Evolutionary conservation across 2,329 filamentous ascomycete genomes (phyloP), one percentile per base, ranked within the genome.

Genomic region (Aspergillaceae sp.): DNA sequence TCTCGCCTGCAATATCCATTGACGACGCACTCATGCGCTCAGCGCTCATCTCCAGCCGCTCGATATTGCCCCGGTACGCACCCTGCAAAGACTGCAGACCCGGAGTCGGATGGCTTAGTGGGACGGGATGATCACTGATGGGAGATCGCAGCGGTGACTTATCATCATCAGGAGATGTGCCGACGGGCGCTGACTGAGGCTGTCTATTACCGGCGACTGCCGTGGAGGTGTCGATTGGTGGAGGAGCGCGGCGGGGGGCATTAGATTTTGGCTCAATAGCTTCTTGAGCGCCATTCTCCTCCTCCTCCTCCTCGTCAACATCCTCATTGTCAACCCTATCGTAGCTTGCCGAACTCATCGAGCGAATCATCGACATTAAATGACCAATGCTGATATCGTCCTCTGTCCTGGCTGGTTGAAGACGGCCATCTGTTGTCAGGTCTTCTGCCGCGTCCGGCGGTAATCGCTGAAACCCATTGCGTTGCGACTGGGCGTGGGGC

Each of bases 31-130:
- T 75, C 48, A 75, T 58, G 32, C 68, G 67, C 56, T 74, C 72
- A 10, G 72, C 73, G 51, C 66, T 72, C 51, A 67, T 62, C 52
- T 75, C 73, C 52, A 75, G 53, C 38, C 72, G 63, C 54, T 73
- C 71, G 46, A 75, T 68, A 65, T 75, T 74, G 49, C 68, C 69
- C 29, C 68, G 56, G 48, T 75, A 74, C 28, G 73, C 73, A 37
- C 73, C 73, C 61, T 75, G 73, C 47, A 74, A 51, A 32, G 72
- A 69, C 50, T 75, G 72, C 10, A 75, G 62, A 53, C 73, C 73
- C 3, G 73, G 73, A 9, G 63, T 74, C 10, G 73, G 73, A 56
- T 74, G 72, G 46, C 65, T 69, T 47, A 74, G 63, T 50, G 69
- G 68, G 10, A 70, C 60, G 35, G 71, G 61, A 33, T 60, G 58